Base-by-base conservation (phyloP, 2,329 filamentous ascomycete genomes). In the Ophiostoma piceae region DNA sequence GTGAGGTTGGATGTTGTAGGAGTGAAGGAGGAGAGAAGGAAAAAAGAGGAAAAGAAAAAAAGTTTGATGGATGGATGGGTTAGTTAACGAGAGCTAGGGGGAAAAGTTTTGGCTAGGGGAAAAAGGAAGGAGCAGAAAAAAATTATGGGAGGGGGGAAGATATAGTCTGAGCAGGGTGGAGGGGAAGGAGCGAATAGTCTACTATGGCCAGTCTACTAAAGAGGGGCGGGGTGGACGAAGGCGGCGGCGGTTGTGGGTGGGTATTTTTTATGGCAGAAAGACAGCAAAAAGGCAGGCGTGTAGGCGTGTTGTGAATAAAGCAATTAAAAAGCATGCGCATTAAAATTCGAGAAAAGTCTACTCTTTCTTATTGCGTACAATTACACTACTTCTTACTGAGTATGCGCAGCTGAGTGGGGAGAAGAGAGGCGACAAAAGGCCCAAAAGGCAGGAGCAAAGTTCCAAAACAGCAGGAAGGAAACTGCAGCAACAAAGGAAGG, bases 1-100 rank as follows among this genome's bases (percentile, higher is more conserved):
- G 78, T 76, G 73, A 76, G 71, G 77, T 77, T 73, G 75, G 77
- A 35, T 37, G 62, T 39, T 74, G 76, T 71, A 71, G 71, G 43
- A 73, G 71, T 72, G 74, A 35, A 64, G 26, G 60, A 37, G 32
- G 32, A 37, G 32, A 37, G 62, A 39, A 22, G 32, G n/a, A 39
- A 22, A 39, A 65, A 65, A 65, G 67, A 43, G 47, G 35, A 68
- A 62, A 60, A 74, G 51, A 66, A 67, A 69, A 74, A 72, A 73
- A 67, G 47, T 71, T 67, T 70, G 72, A 70, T 69, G 43, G 43
- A 70, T 69, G 43, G 43, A 47, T 47, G 43, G 43, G 43, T 62
- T 68, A 71, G 62, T 51, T 68, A 64, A 68, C 68, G 74, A 72
- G 73, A 72, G 72, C 69, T 65, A 29, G 26, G 26, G 26, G 26